These are phyloP conservation scores for Psidium friedrichsthalianum DNA, from an alignment of 345 rosid genomes.

Conservation along the genomic window DNA sequence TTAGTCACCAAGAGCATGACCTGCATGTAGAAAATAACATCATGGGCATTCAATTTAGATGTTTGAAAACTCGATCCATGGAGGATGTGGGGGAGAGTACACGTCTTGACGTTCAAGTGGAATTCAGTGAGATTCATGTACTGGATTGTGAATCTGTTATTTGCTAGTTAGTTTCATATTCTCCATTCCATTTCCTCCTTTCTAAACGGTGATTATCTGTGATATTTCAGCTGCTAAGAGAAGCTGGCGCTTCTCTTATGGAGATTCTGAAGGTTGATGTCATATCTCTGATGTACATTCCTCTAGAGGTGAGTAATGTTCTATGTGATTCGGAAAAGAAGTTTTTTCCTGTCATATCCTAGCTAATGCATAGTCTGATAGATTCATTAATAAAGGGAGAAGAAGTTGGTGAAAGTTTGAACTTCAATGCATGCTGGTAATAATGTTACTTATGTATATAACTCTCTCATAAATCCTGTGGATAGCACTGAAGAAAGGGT, in stretches of 20 bases:
- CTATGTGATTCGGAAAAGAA: not conserved
- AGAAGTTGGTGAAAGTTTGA: not conserved
- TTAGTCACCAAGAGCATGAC: conserved; percentile 54
- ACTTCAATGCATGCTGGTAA: not conserved
- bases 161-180: conserved; percentile 12
- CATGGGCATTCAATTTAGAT: conserved; percentile 69
- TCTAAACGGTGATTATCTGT: conserved; percentile 8
- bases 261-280: conserved; percentile 89
- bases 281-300: conserved; percentile 69
- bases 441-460: not conserved
- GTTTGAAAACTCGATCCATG: conserved; percentile 49
- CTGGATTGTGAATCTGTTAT: not conserved
- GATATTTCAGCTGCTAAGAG: conserved; percentile 71
- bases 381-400: not conserved
- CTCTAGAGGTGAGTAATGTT: conserved; percentile 49
- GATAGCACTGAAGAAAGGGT: not conserved
- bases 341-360: not conserved
- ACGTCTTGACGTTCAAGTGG: conserved; percentile 84
- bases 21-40: conserved; percentile 65
- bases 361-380: not conserved
- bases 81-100: conserved; percentile 94
- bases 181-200: not conserved
- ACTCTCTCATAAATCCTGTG: no score
- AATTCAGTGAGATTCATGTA: conserved; percentile 96
- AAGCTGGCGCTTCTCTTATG: conserved; percentile 60